These are phyloP conservation scores for Mucuna pruriens DNA, from an alignment of 306 rosid species.

Conservation along the genomic window DNA sequence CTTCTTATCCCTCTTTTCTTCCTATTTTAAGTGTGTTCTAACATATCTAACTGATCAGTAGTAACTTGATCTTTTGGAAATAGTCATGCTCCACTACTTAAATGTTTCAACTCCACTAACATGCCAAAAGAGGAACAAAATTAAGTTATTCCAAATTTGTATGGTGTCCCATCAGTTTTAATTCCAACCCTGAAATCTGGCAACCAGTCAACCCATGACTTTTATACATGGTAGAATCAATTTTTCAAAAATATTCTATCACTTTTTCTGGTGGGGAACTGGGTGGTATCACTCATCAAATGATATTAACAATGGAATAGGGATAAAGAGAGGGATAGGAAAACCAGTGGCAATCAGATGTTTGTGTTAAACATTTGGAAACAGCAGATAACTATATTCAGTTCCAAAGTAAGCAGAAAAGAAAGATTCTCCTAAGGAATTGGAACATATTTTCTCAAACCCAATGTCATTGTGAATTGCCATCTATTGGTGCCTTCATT, in stretches of 20 bases:
- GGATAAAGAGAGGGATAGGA: constrained; percentile 8
- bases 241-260: constrained; percentile 3
- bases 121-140: not conserved
- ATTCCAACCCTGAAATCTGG: not conserved
- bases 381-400: constrained; percentile 23
- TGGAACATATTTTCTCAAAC: constrained; percentile 30
- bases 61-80: constrained; percentile 19
- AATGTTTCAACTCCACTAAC: constrained; percentile 23
- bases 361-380: constrained; percentile 13
- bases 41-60: constrained; percentile 16
- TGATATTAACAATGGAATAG: not conserved
- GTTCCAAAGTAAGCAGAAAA: constrained; percentile 24
- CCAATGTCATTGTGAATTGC: constrained; percentile 7
- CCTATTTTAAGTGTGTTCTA: no score
- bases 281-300: constrained; percentile 17
- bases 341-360: constrained; percentile 33
- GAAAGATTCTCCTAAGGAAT: not conserved
- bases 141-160: not conserved
- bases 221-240: constrained; percentile 6
- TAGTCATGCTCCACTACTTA: constrained; percentile 22
- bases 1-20: no score
- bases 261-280: not conserved
- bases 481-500: not conserved
- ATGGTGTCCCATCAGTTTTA: not conserved
- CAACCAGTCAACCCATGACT: not conserved